phyloP scores from a whole-genome alignment of 345 rosid genomes.

The Leavenworthia alabamica region DNA sequence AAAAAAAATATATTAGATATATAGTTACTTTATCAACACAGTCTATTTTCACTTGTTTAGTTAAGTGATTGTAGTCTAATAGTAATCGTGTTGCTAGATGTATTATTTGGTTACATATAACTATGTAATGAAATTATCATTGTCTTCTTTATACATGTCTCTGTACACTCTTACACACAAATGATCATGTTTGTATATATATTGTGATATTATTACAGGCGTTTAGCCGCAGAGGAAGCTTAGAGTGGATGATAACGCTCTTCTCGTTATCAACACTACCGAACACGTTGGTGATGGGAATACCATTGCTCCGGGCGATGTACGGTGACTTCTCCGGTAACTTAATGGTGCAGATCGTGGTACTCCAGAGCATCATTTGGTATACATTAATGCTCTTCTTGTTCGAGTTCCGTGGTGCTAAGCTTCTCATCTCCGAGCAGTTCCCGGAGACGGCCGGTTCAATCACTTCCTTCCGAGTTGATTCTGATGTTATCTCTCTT shows the following conservation, averaged over 20 bases:
- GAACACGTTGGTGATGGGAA: constrained; percentile 80
- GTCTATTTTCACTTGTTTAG: not conserved
- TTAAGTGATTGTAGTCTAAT: not conserved
- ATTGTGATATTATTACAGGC: constrained; percentile 8
- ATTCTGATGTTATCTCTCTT: constrained; percentile 71
- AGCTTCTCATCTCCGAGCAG: constrained; percentile 63
- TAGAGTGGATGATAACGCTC: constrained; percentile 79
- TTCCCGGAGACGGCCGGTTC: constrained; percentile 81
- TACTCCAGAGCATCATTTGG: constrained; percentile 77
- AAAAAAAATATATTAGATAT: not conserved
- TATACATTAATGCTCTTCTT: constrained; percentile 73
- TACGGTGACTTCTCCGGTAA: constrained; percentile 69
- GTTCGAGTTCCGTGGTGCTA: constrained; percentile 80
- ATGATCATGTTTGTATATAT: not conserved
- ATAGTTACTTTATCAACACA: not conserved
- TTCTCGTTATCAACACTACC: constrained; percentile 80
- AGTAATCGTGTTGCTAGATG: not conserved
- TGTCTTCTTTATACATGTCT: not conserved
- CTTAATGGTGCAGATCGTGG: constrained; percentile 81
- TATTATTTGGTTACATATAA: not conserved
- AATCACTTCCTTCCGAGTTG: constrained; percentile 68
- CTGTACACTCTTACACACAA: not conserved
- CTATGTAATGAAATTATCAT: too few relatives aligned
- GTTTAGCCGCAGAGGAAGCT: constrained; percentile 44
- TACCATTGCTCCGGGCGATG: constrained; percentile 79